These are phyloP conservation scores for Talaromyces atroroseus DNA, from an alignment of 2,329 filamentous ascomycete species.

Conservation along the genomic window DNA sequence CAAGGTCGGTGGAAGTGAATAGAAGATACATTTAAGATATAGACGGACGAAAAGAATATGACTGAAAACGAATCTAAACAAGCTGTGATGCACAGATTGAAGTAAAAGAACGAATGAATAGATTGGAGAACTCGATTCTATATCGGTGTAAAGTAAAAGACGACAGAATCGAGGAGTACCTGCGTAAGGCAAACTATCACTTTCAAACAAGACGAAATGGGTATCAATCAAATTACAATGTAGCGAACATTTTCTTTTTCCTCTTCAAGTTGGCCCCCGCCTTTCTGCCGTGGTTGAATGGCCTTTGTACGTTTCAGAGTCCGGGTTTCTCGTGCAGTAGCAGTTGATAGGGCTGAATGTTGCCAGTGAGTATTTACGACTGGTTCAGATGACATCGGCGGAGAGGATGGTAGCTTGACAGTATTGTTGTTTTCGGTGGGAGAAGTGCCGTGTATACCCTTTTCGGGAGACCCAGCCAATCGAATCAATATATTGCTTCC, in stretches of 20 bases:
- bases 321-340: not conserved
- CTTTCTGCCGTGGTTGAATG: constrained; percentile 18
- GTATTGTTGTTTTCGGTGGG: constrained; percentile 6
- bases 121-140: not conserved
- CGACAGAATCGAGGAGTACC: not conserved
- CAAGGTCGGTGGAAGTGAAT: not conserved
- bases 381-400: not conserved
- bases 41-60: not conserved
- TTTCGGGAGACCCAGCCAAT: constrained; percentile 18
- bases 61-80: not conserved
- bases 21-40: not conserved
- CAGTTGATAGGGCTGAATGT: not conserved
- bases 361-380: not conserved
- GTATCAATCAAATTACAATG: constrained; percentile 9
- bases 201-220: constrained; percentile 3
- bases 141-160: not conserved
- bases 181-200: not conserved
- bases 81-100: not conserved
- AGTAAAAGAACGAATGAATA: not conserved
- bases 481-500: constrained; percentile 19
- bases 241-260: constrained; percentile 28
- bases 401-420: constrained; percentile 26
- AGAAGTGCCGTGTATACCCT: not conserved
- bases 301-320: too few species aligned
- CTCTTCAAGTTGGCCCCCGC: constrained; percentile 15